Evolutionary conservation across 805 yeast genomes (phyloP), one percentile per base, ranked within the genome.

Genomic region (Wickerhamiella hasegawae): DNA sequence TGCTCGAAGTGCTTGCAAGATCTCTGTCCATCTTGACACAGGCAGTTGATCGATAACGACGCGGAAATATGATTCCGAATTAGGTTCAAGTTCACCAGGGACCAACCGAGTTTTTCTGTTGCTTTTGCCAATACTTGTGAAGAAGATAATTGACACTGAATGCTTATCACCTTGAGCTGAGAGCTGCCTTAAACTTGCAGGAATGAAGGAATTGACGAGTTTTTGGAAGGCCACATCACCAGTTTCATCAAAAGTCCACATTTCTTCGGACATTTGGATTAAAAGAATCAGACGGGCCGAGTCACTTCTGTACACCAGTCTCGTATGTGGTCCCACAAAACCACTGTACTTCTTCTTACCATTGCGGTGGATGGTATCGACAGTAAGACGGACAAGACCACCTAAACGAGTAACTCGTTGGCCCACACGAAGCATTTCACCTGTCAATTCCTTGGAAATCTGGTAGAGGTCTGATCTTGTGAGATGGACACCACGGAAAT

Each of bases 171-270:
- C 87, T 39, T 74, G 67, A 23, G 76, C 76, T 43, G 83, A 69
- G 97, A 97, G 90, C 40, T 76, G 68, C 45, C 75, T 75, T 53
- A 90, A 83, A 25, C 87, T 76, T 40, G 76, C 77, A 0, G 99
- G 99, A 36, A 90, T 74, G 34, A 87, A 63, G n/a, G 92, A 79
- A 52, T 87, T 85, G 31, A 90, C 83, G 46, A 90, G 71, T 55
- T 84, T 82, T 53, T 85, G 87, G 53, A 87, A 87, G 70, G 83
- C 71, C 36, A 85, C 79, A 50, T 87, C 96, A 2, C 98, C 98
- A 44, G 79, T 79, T 49, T 85, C 95, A 55, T 90, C 97, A 55
- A 90, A 90, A 53, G 84, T 83, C 92, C 96, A 90, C 96, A 90
- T 90, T 49, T 90, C 99, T 27, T 78, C 69, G 1, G 96, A 80